phyloP scores from a whole-genome alignment of 208 protist species.

The Endotrypanum monterogeii region DNA sequence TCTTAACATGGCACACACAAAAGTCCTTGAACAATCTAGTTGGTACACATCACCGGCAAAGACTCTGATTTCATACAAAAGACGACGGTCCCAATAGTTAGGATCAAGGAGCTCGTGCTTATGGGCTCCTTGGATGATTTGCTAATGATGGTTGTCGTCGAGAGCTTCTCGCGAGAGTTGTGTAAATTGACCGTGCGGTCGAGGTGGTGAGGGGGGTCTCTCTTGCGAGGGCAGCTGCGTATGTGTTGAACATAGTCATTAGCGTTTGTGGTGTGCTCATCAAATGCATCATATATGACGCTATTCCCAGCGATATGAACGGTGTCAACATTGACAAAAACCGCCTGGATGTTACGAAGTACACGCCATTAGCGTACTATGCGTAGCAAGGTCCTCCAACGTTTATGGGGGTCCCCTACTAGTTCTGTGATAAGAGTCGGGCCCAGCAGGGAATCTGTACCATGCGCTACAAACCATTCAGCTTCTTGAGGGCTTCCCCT shows the following conservation, averaged over 20 bases:
- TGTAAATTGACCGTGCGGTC: conserved; percentile 38
- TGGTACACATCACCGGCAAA: conserved; percentile 77
- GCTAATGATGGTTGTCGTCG: conserved; percentile 45
- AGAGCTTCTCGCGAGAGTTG: conserved; percentile 32
- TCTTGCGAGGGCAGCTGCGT: conserved; percentile 44
- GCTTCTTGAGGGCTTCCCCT: conserved; percentile 71
- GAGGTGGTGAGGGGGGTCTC: conserved; percentile 50
- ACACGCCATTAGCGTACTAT: conserved; percentile 59
- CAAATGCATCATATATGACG: conserved; percentile 59
- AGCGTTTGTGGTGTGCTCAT: conserved; percentile 67
- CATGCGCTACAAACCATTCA: conserved; percentile 42
- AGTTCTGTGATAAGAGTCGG: conserved; percentile 79
- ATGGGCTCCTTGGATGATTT: conserved; percentile 52
- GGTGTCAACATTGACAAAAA: conserved; percentile 38
- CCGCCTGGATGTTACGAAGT: conserved; percentile 53
- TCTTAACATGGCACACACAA: not conserved
- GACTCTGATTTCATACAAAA: conserved; percentile 85
- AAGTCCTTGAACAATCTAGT: conserved; percentile 15
- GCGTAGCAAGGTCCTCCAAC: conserved; percentile 72
- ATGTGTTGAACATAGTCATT: conserved; percentile 40
- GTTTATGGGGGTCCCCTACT: conserved; percentile 50
- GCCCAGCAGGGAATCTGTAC: conserved; percentile 23
- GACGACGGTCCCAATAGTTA: conserved; percentile 56
- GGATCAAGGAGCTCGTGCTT: conserved; percentile 66
- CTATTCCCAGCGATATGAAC: conserved; percentile 14